Conservation (phyloP, 2,329 filamentous ascomycete species). For the Plectosphaerella cucumerina region DNA sequence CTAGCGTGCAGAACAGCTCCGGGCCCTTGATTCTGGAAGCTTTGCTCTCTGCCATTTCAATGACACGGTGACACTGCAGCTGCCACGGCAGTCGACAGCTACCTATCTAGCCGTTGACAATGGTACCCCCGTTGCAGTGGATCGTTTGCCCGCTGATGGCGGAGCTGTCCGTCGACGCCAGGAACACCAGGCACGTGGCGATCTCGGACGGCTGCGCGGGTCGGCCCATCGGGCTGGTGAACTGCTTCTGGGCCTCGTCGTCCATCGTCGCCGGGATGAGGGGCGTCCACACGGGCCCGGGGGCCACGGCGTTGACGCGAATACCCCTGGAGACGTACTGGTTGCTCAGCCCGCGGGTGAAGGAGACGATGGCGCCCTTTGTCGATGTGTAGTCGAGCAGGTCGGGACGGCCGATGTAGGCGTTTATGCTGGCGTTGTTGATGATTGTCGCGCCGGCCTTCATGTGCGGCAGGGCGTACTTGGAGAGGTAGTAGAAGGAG, state of each 20-base stretch:
- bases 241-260: constrained; percentile 65
- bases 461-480: constrained; percentile 74
- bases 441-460: constrained; percentile 71
- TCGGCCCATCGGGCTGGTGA: constrained; percentile 70
- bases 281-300: constrained; percentile 76
- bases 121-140: constrained; percentile 46
- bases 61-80: too few species aligned
- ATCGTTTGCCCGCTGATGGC: constrained; percentile 68
- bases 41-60: too few species aligned
- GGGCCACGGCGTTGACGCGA: constrained; percentile 71
- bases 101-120: constrained; percentile 41
- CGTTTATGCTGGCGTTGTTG: constrained; percentile 82
- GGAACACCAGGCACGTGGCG: constrained; percentile 75
- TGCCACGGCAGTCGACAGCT: not conserved
- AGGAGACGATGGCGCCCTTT: constrained; percentile 74
- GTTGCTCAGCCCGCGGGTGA: constrained; percentile 73
- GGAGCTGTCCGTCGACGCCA: constrained; percentile 70
- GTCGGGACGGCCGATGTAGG: constrained; percentile 75
- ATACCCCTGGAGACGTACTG: constrained; percentile 70
- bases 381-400: constrained; percentile 79
- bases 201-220: constrained; percentile 79
- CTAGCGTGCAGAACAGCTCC: not conserved
- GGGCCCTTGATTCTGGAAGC: too few species aligned
- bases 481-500: constrained; percentile 74
- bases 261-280: constrained; percentile 72